Evolutionary conservation across 805 yeast species (phyloP), one percentile per base, ranked within the genome.

Genomic region (Nakazawaea laoshanensis): DNA sequence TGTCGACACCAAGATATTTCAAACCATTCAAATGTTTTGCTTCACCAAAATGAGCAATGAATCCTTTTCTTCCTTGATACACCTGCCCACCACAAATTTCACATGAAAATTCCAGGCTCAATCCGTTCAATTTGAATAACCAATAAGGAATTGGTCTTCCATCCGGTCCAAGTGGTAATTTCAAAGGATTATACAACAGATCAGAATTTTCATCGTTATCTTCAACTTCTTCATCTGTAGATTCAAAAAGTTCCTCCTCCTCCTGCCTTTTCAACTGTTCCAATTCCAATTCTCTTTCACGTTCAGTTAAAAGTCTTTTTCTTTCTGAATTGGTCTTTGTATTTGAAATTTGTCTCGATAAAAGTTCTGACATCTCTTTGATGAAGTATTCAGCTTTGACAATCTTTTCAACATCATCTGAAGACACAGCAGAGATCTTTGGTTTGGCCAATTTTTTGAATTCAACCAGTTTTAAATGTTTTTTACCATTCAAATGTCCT

Each of bases 141-240:
- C 98, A 92, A 35, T 67, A 74, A 2, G 98, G 98, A 19, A 92
- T 85, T 1, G 96, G 96, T 25, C 67, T 70, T 0, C 96, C 96
- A 54, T 88, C 96, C 13, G 83, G 70, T 0, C 95, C 97, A 1
- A 84, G 33, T 0, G 95, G 95, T 35, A 84, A 53, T 36, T 78
- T 72, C 36, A 71, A 59, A 13, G 77, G 74, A 39, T 67, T 66
- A 13, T 35, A 27, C 20, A 44, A 44, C 4, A 39, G 40, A 32
- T 47, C 52, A 7, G 47, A 59, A 21, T 50, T 52, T 5, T 54
- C 61, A 5, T 49, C 58, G 1, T 56, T 63, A 3, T 45, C 49
- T 4, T 39, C 44, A 5, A 44, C 40, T 3, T 44, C 46, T 10
- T 46, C 42, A 2, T 52, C 49, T 16, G 44, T 49, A 14, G 48